Evolutionary conservation across 2,329 filamentous ascomycete genomes (phyloP), one percentile per base, ranked within the genome.

Genomic region (Ophiosphaerella narmari): DNA sequence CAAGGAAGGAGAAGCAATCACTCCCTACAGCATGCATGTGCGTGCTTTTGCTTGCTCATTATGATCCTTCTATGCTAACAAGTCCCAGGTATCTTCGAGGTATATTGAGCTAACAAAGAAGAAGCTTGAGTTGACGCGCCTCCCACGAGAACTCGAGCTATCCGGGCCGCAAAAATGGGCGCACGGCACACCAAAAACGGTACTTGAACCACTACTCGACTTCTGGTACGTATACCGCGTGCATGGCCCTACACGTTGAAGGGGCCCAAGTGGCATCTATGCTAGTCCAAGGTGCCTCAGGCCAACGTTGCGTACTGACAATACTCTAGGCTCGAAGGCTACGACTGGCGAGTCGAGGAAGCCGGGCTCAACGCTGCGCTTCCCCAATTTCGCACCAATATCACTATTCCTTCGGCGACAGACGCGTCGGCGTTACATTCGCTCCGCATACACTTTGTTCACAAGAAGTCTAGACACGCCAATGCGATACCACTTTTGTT

Each of bases 51-150:
- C 7, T 38, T 14, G 11, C 5, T 14, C 14, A 2, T 7, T 2
- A 23, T 7, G 9, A 39, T 6, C 11, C 33, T 32, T 7, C 21
- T 18, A 4, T 41, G 32, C 38, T 41, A 29, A 46, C 23, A 11
- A 6, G 5, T 4, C 9, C 7, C 48, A 87, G 85, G 82, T 89
- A 13, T 88, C 86, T 2, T 82, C 80, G 46, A 84, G 82, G 61
- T 89, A 89, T 67, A 77, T 89, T 1, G 81, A 87, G 39, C 77
- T 89, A 52, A 89, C 86, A 5, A 80, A 76, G 63, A 81, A 84
- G 67, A 90, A 89, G 68, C 77, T 89, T 8, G 83, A 88, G 62
- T 77, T 88, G 39, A 85, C 85, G 18, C 77, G 86, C 50, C 71
- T 89, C 26, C 86, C 86, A 35, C 82, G 84, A 60, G 84, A 87